Evolutionary conservation across 768 basidiomycete species (phyloP).

Genomic region (Amanita subjunquillea): DNA sequence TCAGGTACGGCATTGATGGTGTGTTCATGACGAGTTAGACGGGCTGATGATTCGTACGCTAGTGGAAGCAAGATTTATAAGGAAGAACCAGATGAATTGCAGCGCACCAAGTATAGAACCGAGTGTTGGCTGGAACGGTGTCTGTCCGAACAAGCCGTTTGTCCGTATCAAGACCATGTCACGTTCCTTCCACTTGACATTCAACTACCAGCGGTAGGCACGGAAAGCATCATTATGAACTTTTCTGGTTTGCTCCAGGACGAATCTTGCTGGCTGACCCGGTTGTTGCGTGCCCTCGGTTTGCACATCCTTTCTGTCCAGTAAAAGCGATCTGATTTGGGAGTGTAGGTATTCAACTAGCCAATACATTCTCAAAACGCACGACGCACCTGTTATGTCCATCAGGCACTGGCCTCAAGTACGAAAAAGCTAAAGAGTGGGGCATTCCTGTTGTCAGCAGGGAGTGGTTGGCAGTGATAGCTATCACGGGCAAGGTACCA

Average conservation of each 20-base stretch:
- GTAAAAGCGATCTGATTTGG: not conserved
- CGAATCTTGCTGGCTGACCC: slow-evolving; percentile 52
- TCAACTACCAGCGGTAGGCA: slow-evolving; percentile 46
- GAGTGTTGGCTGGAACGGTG: slow-evolving; percentile 94
- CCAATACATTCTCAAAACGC: slow-evolving; percentile 49
- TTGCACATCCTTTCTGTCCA: slow-evolving; percentile 9
- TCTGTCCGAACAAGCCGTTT: slow-evolving; percentile 65
- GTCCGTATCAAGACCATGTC: slow-evolving; percentile 54
- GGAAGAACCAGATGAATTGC: slow-evolving; percentile 37
- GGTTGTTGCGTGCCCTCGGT: slow-evolving; percentile 65
- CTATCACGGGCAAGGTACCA: slow-evolving; percentile 39
- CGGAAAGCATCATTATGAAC: slow-evolving; percentile 48
- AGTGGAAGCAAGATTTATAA: slow-evolving; percentile 66
- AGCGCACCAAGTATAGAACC: slow-evolving; percentile 59
- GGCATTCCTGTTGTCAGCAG: slow-evolving; percentile 59
- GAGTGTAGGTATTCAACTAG: slow-evolving; percentile 39
- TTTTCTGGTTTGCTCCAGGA: slow-evolving; percentile 70
- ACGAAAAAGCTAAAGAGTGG: slow-evolving; percentile 74
- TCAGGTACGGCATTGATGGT: slow-evolving; percentile 39
- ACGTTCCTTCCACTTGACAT: slow-evolving; percentile 60
- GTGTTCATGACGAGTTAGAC: not conserved
- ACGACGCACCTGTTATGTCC: slow-evolving; percentile 81
- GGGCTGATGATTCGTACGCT: slow-evolving; percentile 4
- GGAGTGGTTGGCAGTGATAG: slow-evolving; percentile 60
- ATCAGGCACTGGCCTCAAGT: slow-evolving; percentile 59